A percentile compares a stretch with the other conserved stretches of the same genome.
Conservation (phyloP, 192 early-diverging fungal genomes). For the Entomortierella lignicola region DNA sequence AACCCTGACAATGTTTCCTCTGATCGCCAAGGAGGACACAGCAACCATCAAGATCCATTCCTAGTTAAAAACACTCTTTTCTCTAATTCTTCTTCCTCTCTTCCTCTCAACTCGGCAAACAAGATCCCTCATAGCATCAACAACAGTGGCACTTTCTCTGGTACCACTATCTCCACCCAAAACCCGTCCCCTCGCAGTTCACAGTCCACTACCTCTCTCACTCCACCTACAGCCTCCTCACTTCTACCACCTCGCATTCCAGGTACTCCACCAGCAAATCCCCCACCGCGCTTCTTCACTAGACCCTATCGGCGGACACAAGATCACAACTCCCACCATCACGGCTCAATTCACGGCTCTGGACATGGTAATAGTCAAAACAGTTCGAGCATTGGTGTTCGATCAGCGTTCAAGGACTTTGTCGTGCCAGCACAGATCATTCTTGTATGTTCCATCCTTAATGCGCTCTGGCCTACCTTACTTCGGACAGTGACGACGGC, state of each 20-base stretch:
- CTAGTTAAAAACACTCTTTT: no score
- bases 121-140: neutral
- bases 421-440: constrained; percentile 49
- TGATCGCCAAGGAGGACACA: neutral
- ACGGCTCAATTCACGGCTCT: constrained; percentile 24
- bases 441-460: constrained; percentile 42
- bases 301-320: constrained; percentile 36
- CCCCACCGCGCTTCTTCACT: constrained; percentile 50
- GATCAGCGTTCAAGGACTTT: constrained; percentile 54
- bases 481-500: constrained; percentile 23
- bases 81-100: constrained; percentile 3
- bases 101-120: neutral
- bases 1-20: neutral
- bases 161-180: neutral
- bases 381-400: constrained; percentile 43
- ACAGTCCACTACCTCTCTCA: constrained; percentile 1
- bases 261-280: constrained; percentile 27
- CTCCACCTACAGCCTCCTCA: neutral
- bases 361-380: constrained; percentile 18
- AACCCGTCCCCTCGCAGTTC: neutral
- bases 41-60: neutral
- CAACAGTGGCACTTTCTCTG: neutral
- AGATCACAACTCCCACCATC: constrained; percentile 16
- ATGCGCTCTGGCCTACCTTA: constrained; percentile 44
- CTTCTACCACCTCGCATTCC: constrained; percentile 18